Evolutionary conservation across 805 yeast species (phyloP), one percentile per base, ranked within the genome.

Genomic region (Osmozyma mogii): DNA sequence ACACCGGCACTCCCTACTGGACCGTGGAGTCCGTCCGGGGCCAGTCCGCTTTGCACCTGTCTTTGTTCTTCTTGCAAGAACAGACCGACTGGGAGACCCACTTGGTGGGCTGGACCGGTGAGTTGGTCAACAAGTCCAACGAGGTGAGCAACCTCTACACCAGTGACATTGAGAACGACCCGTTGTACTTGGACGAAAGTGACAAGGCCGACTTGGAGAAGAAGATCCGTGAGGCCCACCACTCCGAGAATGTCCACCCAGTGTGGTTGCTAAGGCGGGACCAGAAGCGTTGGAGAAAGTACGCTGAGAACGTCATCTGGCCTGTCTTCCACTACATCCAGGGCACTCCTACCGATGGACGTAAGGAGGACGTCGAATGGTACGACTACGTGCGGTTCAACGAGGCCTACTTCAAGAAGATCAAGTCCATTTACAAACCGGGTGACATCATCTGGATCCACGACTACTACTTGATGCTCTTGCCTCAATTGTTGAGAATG

Each of bases 71-170:
- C 47, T 58, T 87, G 30, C 66, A 63, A 29, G 71, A 71, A 33
- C 73, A 75, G 26, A 71, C 88, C 0, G 71, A 76, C 14, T 89
- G 96, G 92, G 94, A 87, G 38, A 78, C 88, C 26, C 84, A 85
- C 41, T 58, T 84, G 29, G 76, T 92, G 29, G 96, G 85, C 1
- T 92, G 98, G 98, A 83, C 96, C 0, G 98, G 98, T 26, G 97
- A 87, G 54, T 64, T 92, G 37, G 54, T 56, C 23, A 56, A 58
- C 42, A 49, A 51, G 32, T 37, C 50, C 16, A 41, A 40, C 25
- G 33, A 40, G 18, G 24, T 33, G 17, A 41, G 37, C 17, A 45
- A 42, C 26, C 23, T 30, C 20, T 30, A 39, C 25, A 28, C 39
- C 25, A 65, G 55, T n/a, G 51, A 58, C 34, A 52, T 61, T 25